phyloP scores from a whole-genome alignment of 1,139 yeast genomes.

The Candida albicans region DNA sequence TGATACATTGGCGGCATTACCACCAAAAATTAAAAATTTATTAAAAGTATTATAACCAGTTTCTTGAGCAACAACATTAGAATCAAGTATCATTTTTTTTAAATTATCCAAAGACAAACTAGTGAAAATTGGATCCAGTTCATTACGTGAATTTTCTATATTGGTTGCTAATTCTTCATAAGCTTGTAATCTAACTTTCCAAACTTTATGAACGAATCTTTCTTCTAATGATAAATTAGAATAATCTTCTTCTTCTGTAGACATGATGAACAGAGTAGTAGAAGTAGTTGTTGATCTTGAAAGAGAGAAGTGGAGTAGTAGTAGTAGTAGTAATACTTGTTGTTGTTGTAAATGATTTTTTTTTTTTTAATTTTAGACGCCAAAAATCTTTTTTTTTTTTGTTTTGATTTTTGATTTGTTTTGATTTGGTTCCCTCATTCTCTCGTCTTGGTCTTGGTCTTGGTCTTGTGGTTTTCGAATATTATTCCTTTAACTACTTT shows the following conservation, averaged over 20 bases:
- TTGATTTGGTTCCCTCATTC: no score
- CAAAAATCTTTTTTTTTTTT: not conserved
- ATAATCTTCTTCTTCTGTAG: slow-evolving; percentile 58
- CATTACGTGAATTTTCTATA: slow-evolving; percentile 57
- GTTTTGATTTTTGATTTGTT: not conserved
- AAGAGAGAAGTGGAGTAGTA: not conserved
- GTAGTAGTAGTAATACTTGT: no score
- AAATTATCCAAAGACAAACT: slow-evolving; percentile 41
- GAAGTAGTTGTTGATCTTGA: not conserved
- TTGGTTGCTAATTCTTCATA: slow-evolving; percentile 63
- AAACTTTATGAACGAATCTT: slow-evolving; percentile 68
- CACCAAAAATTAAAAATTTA: slow-evolving; percentile 63
- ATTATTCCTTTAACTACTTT: no score
- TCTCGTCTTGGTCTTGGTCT: no score
- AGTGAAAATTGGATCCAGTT: slow-evolving; percentile 55
- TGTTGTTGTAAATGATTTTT: not conserved
- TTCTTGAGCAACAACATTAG: slow-evolving; percentile 93
- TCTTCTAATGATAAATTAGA: slow-evolving; percentile 65
- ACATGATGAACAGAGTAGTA: slow-evolving; percentile 16
- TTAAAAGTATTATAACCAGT: slow-evolving; percentile 62
- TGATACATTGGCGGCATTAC: slow-evolving; percentile 35
- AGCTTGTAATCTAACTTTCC: slow-evolving; percentile 87
- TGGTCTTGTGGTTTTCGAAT: no score
- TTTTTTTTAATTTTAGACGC: not conserved
- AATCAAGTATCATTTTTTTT: slow-evolving; percentile 64